phyloP scores from a whole-genome alignment of 75 land plant genomes.

The Isoetes taiwanensis region DNA sequence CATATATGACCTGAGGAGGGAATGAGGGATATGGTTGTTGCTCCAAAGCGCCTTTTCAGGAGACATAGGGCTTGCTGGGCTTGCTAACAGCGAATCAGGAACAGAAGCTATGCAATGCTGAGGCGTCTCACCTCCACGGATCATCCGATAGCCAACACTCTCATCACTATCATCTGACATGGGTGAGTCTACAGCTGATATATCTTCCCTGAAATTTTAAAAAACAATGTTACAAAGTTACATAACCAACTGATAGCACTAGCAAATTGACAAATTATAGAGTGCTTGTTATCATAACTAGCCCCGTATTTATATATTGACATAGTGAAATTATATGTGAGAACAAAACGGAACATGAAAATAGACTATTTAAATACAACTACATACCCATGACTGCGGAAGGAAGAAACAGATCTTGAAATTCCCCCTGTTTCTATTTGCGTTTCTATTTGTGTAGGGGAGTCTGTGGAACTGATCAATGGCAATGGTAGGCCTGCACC shows the following conservation, averaged over 20 bases:
- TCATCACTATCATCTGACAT: constrained; percentile 96
- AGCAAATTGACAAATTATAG: neutral
- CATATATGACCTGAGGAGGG: neutral
- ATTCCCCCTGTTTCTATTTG: constrained; percentile 43
- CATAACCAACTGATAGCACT: neutral
- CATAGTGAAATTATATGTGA: neutral
- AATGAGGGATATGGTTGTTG: constrained; percentile 7
- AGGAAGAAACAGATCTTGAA: constrained; percentile 29
- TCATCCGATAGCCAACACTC: constrained; percentile 30
- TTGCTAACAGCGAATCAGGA: constrained; percentile 17
- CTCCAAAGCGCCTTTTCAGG: constrained; percentile 26
- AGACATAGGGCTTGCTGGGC: constrained; percentile 54
- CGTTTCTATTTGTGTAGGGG: constrained; percentile 52
- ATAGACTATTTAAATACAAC: neutral
- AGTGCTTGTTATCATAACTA: neutral
- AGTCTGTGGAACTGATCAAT: constrained; percentile 21
- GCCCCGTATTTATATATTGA: neutral
- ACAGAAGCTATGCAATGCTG: constrained; percentile 19
- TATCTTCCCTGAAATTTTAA: constrained; percentile 52
- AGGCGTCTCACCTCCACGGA: constrained; percentile 34
- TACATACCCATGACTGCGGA: constrained; percentile 25
- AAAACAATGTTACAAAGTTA: neutral
- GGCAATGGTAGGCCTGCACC: constrained; percentile 38
- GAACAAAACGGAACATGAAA: neutral
- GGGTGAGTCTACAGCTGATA: constrained; percentile 53